A percentile compares a stretch with the other conserved stretches of the same genome.
Conservation (phyloP, 257 asterid species). For the Lycium barbarum region DNA sequence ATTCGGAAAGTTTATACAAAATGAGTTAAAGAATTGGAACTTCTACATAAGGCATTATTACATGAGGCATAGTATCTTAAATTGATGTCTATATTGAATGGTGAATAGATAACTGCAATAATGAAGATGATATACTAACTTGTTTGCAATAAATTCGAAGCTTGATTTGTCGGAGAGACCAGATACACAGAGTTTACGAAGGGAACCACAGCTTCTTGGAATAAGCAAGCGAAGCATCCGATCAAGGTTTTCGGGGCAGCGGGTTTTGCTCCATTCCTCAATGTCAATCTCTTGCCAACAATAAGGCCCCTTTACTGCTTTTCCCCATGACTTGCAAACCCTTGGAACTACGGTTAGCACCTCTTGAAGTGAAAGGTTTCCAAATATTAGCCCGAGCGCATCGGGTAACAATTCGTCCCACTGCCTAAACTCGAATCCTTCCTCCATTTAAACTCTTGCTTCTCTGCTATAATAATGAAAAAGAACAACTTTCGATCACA, state of each 20-base stretch:
- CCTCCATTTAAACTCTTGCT: conserved; percentile 33
- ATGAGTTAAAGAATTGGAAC: neutral
- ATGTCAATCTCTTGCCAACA: conserved; percentile 61
- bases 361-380: conserved; percentile 48
- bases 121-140: conserved; percentile 38
- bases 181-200: conserved; percentile 39
- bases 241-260: conserved; percentile 34
- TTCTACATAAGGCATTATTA: neutral
- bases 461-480: conserved; percentile 17
- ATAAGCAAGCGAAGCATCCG: conserved; percentile 47
- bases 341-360: conserved; percentile 47
- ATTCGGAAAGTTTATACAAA: neutral
- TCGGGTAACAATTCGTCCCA: conserved; percentile 56
- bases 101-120: neutral
- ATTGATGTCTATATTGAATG: neutral
- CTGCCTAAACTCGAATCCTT: conserved; percentile 34
- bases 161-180: conserved; percentile 40
- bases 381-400: conserved; percentile 50
- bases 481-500: no score
- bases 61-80: neutral
- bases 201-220: conserved; percentile 41
- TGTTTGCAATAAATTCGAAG: conserved; percentile 44
- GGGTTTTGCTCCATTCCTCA: conserved; percentile 50
- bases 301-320: conserved; percentile 47
- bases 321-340: conserved; percentile 52